phyloP scores from a whole-genome alignment of 1,284 basidiomycete species.

The Nidula niveotomentosa region DNA sequence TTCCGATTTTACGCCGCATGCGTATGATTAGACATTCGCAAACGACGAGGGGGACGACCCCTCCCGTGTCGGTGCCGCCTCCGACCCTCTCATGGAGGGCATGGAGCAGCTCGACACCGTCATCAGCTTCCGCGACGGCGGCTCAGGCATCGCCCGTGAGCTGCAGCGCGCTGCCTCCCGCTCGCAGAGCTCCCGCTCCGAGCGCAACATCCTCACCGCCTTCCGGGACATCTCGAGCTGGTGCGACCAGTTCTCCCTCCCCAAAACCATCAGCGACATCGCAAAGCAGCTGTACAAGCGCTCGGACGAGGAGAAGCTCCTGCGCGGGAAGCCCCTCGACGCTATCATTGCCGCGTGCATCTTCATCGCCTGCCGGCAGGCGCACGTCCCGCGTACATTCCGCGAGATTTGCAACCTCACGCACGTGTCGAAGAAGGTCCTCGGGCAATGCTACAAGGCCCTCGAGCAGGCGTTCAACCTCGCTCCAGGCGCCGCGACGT shows the following conservation, averaged over 20 bases:
- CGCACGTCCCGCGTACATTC: constrained; percentile 93
- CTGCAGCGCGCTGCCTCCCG: constrained; percentile 89
- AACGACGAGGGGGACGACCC: constrained; percentile 99
- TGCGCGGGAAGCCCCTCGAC: constrained; percentile 90
- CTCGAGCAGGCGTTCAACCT: constrained; percentile 93
- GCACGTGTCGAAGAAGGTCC: constrained; percentile 92
- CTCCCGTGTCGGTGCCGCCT: constrained; percentile 97
- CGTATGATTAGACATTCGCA: constrained; percentile 83
- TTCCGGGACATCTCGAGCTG: constrained; percentile 91
- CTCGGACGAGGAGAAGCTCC: constrained; percentile 91
- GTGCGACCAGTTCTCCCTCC: constrained; percentile 95
- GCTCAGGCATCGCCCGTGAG: constrained; percentile 89
- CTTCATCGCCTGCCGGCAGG: constrained; percentile 96
- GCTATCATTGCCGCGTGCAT: constrained; percentile 98
- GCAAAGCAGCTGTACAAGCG: constrained; percentile 97
- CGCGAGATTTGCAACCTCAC: constrained; percentile 94
- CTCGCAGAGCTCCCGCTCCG: constrained; percentile 74
- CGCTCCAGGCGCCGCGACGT: constrained; percentile 64
- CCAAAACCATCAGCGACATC: constrained; percentile 93
- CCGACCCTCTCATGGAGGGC: constrained; percentile 91
- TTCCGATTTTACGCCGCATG: constrained; percentile 14
- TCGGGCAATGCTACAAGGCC: constrained; percentile 94
- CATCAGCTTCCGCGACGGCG: constrained; percentile 94
- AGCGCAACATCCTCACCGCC: constrained; percentile 84
- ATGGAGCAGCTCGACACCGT: constrained; percentile 93